phyloP scores from a whole-genome alignment of 2,329 filamentous ascomycete genomes.

The Claviceps sp. region DNA sequence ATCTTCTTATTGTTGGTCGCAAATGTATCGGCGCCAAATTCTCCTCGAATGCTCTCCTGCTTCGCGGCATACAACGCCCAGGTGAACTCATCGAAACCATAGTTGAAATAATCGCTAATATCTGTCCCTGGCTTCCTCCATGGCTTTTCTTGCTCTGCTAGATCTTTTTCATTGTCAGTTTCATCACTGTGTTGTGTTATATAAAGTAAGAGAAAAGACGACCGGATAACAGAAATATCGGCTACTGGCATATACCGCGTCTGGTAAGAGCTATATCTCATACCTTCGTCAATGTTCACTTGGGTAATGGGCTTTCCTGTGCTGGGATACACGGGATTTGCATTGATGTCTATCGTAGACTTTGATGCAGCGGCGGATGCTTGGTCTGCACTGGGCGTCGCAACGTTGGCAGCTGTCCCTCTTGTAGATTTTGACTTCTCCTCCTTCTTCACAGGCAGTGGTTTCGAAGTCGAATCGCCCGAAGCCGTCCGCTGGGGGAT shows the following conservation, averaged over 20 bases:
- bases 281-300: slow-evolving; percentile 58
- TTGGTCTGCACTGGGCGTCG: slow-evolving; percentile 33
- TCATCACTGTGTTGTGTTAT: not conserved
- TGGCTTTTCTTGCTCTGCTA: slow-evolving; percentile 74
- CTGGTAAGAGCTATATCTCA: slow-evolving; percentile 1
- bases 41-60: slow-evolving; percentile 64
- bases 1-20: slow-evolving; percentile 63
- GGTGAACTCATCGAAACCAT: slow-evolving; percentile 96
- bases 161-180: slow-evolving; percentile 27
- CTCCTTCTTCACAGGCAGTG: slow-evolving; percentile 33
- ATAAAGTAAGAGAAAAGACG: not conserved
- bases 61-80: slow-evolving; percentile 92
- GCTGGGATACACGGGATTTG: slow-evolving; percentile 62
- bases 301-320: slow-evolving; percentile 72
- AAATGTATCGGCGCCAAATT: slow-evolving; percentile 55
- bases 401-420: slow-evolving; percentile 14
- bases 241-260: not conserved
- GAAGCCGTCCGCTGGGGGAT: slow-evolving; percentile 47
- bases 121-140: slow-evolving; percentile 94
- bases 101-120: slow-evolving; percentile 96
- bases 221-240: not conserved
- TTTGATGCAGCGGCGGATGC: slow-evolving; percentile 56
- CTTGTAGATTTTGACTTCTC: slow-evolving; percentile 19
- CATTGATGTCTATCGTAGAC: slow-evolving; percentile 75
- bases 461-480: slow-evolving; percentile 35